Evolutionary conservation across 2,329 filamentous ascomycete genomes (phyloP), one percentile per base, ranked within the genome.

Genomic region (Chaetomium globosum): DNA sequence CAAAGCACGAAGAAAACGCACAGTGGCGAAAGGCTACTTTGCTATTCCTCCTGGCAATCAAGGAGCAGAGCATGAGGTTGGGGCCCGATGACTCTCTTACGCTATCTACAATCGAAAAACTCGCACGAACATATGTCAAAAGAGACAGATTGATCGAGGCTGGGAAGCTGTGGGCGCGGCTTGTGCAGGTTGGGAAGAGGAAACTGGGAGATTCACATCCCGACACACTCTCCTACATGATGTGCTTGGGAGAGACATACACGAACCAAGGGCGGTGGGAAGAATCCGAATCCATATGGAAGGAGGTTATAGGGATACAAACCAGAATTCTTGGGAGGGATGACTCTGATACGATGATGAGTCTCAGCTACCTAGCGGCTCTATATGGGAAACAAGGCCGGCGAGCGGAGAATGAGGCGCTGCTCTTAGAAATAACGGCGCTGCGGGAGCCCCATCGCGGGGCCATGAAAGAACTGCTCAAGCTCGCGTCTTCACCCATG

Each of bases 311-410:
- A 19, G 16, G 19, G 39, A 16, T 39, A 43, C 16, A 19, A 43
- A 7, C 2, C 3, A 6, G 2, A 7, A n/a, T 6, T 1, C 5
- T 2, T 7, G 39, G 39, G 16, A 19, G 7, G 16, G 39, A 43
- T 4, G 2, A 43, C 7, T 0, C 16, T 19, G 7, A n/a, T 0
- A n/a, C 1, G 16, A 2, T 43, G 2, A 3, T 7, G 4, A n/a
- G 7, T 16, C 39, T 43, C 16, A 16, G 5, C 2, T 7, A 0
- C 3, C 16, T 43, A 5, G 39, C 39, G 16, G 4, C 1, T 2
- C 13, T 43, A 43, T 43, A 43, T 43, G 5, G 2, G n/a, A 43
- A 6, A n/a, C 39, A n/a, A 43, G 16, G 7, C 2, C 16, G 39
- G 5, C 16, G 4, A 7, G 36, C 19, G 12, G 16, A 43, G 39